phyloP scores from a whole-genome alignment of 225 moss, liverwort and hornwort species.

The Polytrichum formosum region DNA sequence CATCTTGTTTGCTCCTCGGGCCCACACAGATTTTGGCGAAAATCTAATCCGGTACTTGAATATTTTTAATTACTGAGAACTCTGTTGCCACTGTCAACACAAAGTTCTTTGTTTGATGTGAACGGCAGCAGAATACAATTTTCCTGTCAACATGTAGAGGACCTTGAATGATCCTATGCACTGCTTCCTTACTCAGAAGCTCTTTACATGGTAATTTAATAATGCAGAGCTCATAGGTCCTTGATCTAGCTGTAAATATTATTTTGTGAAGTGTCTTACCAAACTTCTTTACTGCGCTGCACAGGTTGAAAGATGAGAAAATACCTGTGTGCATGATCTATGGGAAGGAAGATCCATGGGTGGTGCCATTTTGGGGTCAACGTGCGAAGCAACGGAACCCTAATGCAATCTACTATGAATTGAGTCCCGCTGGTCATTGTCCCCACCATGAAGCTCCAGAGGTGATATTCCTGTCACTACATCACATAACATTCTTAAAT shows the following conservation, averaged over 20 bases:
- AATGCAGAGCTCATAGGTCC: too few relatives aligned
- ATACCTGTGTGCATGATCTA: conserved; percentile 47
- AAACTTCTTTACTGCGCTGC: conserved; percentile 3
- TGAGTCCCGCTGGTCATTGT: conserved; percentile 54
- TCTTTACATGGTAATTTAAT: background rate
- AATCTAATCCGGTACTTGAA: conserved; percentile 38
- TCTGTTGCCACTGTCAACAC: background rate
- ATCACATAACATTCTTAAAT: too few relatives aligned
- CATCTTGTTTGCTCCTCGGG: conserved; percentile 46
- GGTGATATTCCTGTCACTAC: conserved; percentile 15
- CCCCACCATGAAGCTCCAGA: conserved; percentile 61
- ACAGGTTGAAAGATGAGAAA: conserved; percentile 42
- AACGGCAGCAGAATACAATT: too few relatives aligned
- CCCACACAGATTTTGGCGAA: conserved; percentile 37
- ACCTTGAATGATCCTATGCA: too few relatives aligned
- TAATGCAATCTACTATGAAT: conserved; percentile 45
- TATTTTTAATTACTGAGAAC: background rate
- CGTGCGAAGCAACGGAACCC: conserved; percentile 41
- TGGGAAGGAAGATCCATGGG: conserved; percentile 57
- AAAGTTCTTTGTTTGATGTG: background rate
- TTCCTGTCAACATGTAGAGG: too few relatives aligned
- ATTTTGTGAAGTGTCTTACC: background rate
- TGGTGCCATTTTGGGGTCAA: conserved; percentile 57
- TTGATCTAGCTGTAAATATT: background rate
- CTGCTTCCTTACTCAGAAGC: background rate